Percentiles rank a stretch among this genome's conserved stretches.
Conservation (phyloP, 2,329 filamentous ascomycete species). For the Fonsecaea pugnacius region DNA sequence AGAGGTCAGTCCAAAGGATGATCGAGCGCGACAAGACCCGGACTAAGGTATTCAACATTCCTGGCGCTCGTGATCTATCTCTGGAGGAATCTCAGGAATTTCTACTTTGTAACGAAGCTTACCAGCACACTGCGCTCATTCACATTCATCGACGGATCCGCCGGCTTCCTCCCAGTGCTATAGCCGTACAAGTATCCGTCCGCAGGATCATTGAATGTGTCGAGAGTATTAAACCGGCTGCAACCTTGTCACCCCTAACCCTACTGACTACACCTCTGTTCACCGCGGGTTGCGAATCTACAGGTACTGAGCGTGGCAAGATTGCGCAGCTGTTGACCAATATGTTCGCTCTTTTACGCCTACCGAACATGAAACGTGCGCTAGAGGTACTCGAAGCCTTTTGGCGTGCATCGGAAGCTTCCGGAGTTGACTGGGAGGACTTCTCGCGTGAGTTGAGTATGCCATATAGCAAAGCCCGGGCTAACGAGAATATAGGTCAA, state of each 20-base stretch:
- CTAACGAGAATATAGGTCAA: slow-evolving; percentile 13
- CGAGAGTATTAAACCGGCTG: slow-evolving; percentile 45
- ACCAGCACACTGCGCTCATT: slow-evolving; percentile 50
- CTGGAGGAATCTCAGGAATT: slow-evolving; percentile 42
- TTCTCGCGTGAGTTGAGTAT: slow-evolving; percentile 11
- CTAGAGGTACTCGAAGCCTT: slow-evolving; percentile 17
- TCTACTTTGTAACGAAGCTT: slow-evolving; percentile 49
- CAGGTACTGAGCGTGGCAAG: slow-evolving; percentile 6
- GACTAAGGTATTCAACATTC: slow-evolving; percentile 40
- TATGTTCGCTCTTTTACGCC: slow-evolving; percentile 12
- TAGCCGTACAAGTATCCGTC: slow-evolving; percentile 20
- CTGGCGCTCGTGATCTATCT: slow-evolving; percentile 24
- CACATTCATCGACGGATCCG: slow-evolving; percentile 48
- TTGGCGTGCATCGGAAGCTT: slow-evolving; percentile 11
- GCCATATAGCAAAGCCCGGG: not conserved
- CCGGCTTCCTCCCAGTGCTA: slow-evolving; percentile 35
- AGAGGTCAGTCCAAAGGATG: slow-evolving; percentile 35
- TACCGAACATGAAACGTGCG: slow-evolving; percentile 19
- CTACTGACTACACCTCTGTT: slow-evolving; percentile 51
- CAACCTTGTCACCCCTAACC: slow-evolving; percentile 48
- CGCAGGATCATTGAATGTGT: slow-evolving; percentile 47
- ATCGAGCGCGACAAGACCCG: slow-evolving; percentile 32
- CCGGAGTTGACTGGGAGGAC: slow-evolving; percentile 9
- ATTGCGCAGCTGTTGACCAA: slow-evolving; percentile 11
- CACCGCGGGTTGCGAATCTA: slow-evolving; percentile 43